Conservation (phyloP, 2,329 filamentous ascomycete genomes). For the Epichloe typhina region DNA sequence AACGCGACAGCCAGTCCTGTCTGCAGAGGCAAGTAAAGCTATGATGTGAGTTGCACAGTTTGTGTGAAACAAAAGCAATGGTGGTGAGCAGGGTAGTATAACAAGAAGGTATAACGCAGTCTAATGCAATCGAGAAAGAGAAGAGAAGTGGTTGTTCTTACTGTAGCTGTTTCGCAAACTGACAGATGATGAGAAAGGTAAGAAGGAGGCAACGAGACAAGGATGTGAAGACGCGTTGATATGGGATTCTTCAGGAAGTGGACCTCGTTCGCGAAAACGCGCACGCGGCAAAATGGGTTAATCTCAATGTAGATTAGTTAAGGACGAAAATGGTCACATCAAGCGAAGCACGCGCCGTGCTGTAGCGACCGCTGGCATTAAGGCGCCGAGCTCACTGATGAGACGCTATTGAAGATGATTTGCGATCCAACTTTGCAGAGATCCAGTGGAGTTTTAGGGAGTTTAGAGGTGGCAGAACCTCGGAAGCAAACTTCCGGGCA, state of each 20-base stretch:
- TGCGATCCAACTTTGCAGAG: conserved; percentile 2
- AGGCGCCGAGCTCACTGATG: conserved; percentile 4
- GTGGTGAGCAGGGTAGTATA: not conserved
- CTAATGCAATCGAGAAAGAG: not conserved
- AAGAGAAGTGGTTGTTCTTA: conserved; percentile 1
- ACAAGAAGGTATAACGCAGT: not conserved
- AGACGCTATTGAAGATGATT: conserved; percentile 4
- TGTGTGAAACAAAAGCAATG: not conserved
- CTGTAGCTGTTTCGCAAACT: not conserved
- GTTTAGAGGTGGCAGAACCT: conserved; percentile 8
- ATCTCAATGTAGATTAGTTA: not conserved
- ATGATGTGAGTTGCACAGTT: not conserved
- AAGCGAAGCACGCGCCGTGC: not conserved
- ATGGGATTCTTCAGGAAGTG: not conserved
- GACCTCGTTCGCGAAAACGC: not conserved
- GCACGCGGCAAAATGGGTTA: not conserved
- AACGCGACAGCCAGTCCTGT: not conserved
- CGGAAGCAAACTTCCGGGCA: not conserved
- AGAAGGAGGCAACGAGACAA: not conserved
- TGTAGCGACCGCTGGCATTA: conserved; percentile 3
- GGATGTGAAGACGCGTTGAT: not conserved
- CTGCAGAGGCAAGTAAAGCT: not conserved
- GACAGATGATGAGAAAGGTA: not conserved
- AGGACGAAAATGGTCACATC: not conserved
- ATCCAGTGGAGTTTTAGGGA: conserved; percentile 7